phyloP scores from a whole-genome alignment of 495 filamentous ascomycete genomes.

The Neohortaea acidophila region DNA sequence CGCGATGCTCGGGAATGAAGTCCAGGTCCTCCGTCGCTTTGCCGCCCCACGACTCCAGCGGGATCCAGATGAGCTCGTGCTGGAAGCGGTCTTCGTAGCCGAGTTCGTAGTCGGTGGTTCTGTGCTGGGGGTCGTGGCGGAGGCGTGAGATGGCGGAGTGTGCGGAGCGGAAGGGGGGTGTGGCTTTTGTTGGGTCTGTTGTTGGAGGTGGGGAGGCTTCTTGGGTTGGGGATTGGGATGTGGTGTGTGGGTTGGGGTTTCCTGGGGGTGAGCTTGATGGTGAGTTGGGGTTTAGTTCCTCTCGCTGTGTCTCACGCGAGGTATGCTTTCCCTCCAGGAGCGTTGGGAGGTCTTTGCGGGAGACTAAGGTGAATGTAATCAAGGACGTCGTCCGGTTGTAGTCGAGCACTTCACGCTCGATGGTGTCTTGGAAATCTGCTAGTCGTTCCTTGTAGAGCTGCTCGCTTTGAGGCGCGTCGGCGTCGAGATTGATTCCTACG shows the following conservation, averaged over 20 bases:
- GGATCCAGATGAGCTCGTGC: conserved; percentile 3
- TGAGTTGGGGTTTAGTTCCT: no score
- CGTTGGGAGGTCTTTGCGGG: neutral
- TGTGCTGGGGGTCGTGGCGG: conserved; percentile 4
- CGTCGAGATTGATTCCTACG: neutral
- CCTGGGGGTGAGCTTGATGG: no score
- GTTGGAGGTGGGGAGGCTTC: neutral
- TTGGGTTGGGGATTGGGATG: neutral
- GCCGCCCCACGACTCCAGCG: conserved; percentile 8
- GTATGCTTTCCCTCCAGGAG: neutral
- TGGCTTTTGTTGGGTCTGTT: neutral
- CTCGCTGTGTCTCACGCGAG: no score
- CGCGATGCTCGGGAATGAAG: conserved; percentile 10
- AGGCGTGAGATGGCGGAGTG: neutral
- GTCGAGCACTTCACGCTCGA: neutral
- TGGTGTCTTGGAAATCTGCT: neutral
- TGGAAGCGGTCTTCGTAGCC: conserved; percentile 9
- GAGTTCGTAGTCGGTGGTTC: conserved; percentile 6
- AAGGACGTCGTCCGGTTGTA: neutral
- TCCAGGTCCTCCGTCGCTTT: conserved; percentile 10
- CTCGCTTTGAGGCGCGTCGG: neutral
- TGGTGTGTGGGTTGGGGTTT: no score
- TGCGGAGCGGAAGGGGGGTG: neutral
- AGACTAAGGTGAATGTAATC: neutral
- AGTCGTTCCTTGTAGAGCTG: neutral